Conservation (phyloP, 225 moss, liverwort and hornwort genomes). For the Ulota crispa region DNA sequence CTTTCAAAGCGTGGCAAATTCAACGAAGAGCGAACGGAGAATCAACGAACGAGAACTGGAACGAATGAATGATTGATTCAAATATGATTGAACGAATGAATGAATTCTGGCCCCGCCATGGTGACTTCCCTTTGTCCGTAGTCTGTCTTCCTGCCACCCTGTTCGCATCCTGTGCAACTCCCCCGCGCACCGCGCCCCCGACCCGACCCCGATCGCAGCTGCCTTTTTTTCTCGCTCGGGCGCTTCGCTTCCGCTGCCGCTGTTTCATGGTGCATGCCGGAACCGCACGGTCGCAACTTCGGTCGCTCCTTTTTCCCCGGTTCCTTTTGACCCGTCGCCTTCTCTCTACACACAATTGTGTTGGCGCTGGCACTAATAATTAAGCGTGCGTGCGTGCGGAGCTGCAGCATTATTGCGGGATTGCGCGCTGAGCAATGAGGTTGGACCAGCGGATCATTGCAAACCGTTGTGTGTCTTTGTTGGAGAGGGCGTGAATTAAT, state of each 20-base stretch:
- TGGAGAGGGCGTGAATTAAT: background rate
- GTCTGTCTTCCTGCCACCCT: conserved; percentile 16
- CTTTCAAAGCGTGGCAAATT: no score
- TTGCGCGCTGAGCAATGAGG: conserved; percentile 2
- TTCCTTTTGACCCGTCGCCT: background rate
- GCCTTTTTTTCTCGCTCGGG: background rate
- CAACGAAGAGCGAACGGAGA: background rate
- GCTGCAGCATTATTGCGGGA: conserved; percentile 3
- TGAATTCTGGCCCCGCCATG: background rate
- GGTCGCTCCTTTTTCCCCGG: background rate
- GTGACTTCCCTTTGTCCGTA: background rate
- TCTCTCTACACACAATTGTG: background rate
- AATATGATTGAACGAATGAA: background rate
- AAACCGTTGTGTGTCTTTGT: background rate
- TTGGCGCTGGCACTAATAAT: background rate
- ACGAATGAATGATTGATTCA: background rate
- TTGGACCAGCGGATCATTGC: background rate
- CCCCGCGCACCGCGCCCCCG: background rate
- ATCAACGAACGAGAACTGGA: background rate
- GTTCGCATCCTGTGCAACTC: conserved; percentile 16
- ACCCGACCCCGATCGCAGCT: conserved; percentile 1
- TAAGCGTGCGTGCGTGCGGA: background rate
- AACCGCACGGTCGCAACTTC: conserved; percentile 3
- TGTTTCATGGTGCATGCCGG: conserved; percentile 4
- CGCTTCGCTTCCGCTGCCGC: background rate